Evolutionary conservation across 2,329 filamentous ascomycete genomes (phyloP).

Genomic region (Claviceps paspali): DNA sequence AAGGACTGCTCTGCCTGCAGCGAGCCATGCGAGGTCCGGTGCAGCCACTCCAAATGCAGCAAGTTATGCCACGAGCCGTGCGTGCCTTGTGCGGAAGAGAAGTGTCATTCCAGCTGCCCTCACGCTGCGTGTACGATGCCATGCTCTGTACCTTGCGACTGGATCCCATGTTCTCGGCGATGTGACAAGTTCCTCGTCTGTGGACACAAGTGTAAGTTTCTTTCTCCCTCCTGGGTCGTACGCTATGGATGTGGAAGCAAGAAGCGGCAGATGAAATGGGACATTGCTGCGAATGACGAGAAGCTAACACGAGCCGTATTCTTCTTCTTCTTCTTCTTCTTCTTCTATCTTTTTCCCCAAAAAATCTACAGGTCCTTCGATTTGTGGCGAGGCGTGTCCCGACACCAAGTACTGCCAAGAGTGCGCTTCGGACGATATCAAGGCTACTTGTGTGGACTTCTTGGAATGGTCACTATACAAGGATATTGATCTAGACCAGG

Average conservation of each 20-base stretch:
- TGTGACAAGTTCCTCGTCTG: constrained; percentile 39
- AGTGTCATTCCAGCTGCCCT: constrained; percentile 38
- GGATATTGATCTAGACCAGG: constrained; percentile 41
- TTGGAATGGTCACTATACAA: constrained; percentile 36
- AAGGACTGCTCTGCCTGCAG: constrained; percentile 31
- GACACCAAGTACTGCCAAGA: constrained; percentile 35
- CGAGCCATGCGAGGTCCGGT: constrained; percentile 36
- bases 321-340: too few relatives aligned
- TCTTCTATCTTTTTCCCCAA: too few relatives aligned
- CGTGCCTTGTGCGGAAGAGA: constrained; percentile 38
- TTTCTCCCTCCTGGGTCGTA: too few relatives aligned
- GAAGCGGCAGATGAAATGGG: too few relatives aligned
- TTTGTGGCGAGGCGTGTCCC: constrained; percentile 52
- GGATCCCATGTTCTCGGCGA: constrained; percentile 46
- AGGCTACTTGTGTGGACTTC: constrained; percentile 37
- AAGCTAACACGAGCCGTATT: too few relatives aligned
- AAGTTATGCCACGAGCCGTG: constrained; percentile 44
- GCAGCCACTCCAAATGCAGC: constrained; percentile 40
- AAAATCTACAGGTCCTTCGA: constrained; percentile 33
- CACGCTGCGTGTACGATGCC: constrained; percentile 38
- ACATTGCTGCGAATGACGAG: too few relatives aligned
- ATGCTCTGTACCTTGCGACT: constrained; percentile 53
- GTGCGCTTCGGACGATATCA: constrained; percentile 31
- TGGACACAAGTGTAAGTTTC: constrained; percentile 38
- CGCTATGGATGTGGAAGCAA: too few relatives aligned